phyloP scores from a whole-genome alignment of 1,284 basidiomycete genomes.

The Peniophora sp. region DNA sequence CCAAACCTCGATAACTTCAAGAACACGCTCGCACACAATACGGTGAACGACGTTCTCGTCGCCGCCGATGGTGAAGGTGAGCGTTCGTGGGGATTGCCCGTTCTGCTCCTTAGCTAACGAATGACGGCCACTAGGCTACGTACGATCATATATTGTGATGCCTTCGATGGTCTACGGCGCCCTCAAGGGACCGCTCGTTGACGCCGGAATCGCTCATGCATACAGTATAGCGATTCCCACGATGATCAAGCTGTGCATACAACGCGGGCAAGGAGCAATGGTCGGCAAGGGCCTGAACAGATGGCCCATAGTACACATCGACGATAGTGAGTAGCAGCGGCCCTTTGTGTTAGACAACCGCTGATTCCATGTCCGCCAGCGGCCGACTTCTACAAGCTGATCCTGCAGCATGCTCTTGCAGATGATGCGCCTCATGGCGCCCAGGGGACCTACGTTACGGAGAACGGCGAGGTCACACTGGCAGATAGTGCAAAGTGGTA shows the following conservation, averaged over 20 bases:
- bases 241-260: conserved; percentile 27
- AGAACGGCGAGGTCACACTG: conserved; percentile 20
- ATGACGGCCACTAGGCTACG: conserved; percentile 29
- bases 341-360: neutral
- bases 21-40: conserved; percentile 26
- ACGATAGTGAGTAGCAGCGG: conserved; percentile 26
- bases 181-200: conserved; percentile 35
- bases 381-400: conserved; percentile 7
- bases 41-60: conserved; percentile 31
- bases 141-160: conserved; percentile 37
- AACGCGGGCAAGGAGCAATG: conserved; percentile 16
- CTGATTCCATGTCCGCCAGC: neutral
- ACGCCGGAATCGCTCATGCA: conserved; percentile 34
- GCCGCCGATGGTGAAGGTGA: conserved; percentile 34
- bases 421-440: conserved; percentile 12
- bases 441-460: conserved; percentile 16
- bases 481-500: conserved; percentile 29
- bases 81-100: too few relatives aligned
- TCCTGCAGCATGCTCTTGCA: conserved; percentile 12
- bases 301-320: conserved; percentile 37
- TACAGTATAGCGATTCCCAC: conserved; percentile 36
- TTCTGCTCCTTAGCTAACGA: conserved; percentile 8
- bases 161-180: conserved; percentile 42
- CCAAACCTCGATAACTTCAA: conserved; percentile 37
- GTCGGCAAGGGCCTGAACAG: conserved; percentile 28